Base-by-base conservation (phyloP, 2,329 filamentous ascomycete species). In the Talaromyces pinophilus region DNA sequence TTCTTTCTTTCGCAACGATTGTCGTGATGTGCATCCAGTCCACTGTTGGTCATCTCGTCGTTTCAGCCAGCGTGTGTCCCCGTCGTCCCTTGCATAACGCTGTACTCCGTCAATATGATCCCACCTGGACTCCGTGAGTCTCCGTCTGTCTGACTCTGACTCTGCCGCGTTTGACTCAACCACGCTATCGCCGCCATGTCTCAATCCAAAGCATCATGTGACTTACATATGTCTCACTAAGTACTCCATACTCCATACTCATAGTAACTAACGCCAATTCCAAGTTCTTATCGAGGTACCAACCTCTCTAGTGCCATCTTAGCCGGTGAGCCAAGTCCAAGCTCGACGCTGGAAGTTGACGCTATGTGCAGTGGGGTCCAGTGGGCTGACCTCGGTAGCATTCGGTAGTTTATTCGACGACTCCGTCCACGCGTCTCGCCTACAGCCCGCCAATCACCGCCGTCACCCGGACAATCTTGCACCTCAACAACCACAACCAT, bases 141-240 rank as follows among this genome's bases (percentile, higher is more conserved):
- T 6, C 13, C 10, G 11, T 28, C 48, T 38, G 54, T 40, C 50
- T 55, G 50, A 25, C 54, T 57, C 54, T 25, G 54, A 38, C 33
- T 38, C 54, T 40, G n/a, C 54, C 30, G 54, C 25, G 52, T 57
- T 33, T 54, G 25, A 30, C 50, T 25, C 50, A 52, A 52, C 50
- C 28, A 19, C 50, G 28, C 50, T 33, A 54, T 54, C 28, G 22
- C 30, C 54, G 54, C 54, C 54, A 57, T 57, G 54, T 57, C 54
- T 57, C 54, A 38, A 38, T 57, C 54, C 33, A 22, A 38, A 25
- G 54, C 19, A 19, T 38, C 54, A 57, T 57, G 54, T 57, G 54
- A 57, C 17, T 13, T 10, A 55, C 6, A 3, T 2, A 57, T 57
- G 54, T 57, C 54, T 57, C 54, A 57, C 54, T 17, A 33, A 33